Percentiles rank a stretch among this genome's conserved stretches.
Conservation (phyloP, 148 eudicot genomes). For the Rheum nobile region DNA sequence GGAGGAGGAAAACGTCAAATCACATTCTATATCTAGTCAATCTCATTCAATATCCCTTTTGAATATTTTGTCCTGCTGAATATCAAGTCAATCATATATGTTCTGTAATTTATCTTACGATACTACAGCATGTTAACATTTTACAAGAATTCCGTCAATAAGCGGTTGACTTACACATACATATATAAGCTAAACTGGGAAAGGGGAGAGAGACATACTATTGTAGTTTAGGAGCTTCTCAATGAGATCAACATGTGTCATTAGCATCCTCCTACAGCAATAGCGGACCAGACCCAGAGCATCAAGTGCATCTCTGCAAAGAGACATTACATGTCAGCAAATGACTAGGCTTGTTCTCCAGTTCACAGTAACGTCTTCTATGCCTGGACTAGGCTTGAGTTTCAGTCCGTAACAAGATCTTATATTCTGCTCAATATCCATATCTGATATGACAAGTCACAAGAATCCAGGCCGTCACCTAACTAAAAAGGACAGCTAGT, state of each 20-base stretch:
- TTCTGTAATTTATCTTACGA: background rate
- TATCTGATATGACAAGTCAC: background rate
- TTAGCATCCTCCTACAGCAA: conserved; percentile 92
- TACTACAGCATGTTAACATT: too few relatives aligned
- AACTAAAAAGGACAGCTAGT: background rate
- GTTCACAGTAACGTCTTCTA: background rate
- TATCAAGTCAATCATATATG: background rate
- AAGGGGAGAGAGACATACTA: conserved; percentile 24
- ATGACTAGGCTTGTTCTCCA: background rate
- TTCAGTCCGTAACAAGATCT: too few relatives aligned
- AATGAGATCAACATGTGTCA: conserved; percentile 96
- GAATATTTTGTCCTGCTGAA: too few relatives aligned
- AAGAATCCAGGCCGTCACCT: background rate
- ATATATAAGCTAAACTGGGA: background rate
- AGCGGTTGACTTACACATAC: background rate
- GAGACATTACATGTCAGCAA: background rate
- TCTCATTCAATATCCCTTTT: too few relatives aligned
- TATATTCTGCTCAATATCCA: too few relatives aligned
- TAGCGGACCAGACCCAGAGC: conserved; percentile 82
- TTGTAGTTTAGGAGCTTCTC: conserved; percentile 98
- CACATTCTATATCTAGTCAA: too few relatives aligned
- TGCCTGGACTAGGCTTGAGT: background rate
- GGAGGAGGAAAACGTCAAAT: too few relatives aligned
- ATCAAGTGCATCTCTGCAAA: conserved; percentile 88
- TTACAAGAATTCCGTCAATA: background rate